These are phyloP conservation scores for Steccherinum ochraceum DNA, from an alignment of 768 basidiomycete genomes.

Conservation along the genomic window DNA sequence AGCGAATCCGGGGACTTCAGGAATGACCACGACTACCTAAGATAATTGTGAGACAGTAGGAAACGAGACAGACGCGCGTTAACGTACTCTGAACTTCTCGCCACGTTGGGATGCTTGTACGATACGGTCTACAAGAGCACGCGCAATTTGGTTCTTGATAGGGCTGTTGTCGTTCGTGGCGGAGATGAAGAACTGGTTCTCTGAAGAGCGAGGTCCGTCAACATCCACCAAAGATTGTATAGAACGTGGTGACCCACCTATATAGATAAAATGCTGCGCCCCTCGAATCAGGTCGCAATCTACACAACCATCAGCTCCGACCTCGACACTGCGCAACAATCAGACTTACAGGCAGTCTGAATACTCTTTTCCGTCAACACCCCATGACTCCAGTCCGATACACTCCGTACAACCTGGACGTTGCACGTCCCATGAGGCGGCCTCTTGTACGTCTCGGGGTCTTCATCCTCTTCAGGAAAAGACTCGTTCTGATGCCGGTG, in stretches of 20 bases:
- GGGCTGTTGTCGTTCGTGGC: constrained; percentile 52
- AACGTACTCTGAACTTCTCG: constrained; percentile 66
- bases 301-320: constrained; percentile 17
- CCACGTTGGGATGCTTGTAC: constrained; percentile 67
- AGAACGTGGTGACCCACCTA: constrained; percentile 56
- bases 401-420: constrained; percentile 81
- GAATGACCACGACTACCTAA: constrained; percentile 82
- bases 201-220: constrained; percentile 15
- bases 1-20: constrained; percentile 88
- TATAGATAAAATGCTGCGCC: constrained; percentile 86
- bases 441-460: constrained; percentile 34
- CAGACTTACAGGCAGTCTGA: constrained; percentile 80
- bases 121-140: constrained; percentile 79
- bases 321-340: neutral
- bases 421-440: constrained; percentile 47
- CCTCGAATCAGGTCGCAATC: constrained; percentile 79
- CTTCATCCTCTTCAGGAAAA: constrained; percentile 27
- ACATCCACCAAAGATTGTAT: neutral
- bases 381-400: constrained; percentile 93
- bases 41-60: neutral
- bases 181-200: constrained; percentile 91
- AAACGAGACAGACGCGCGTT: neutral
- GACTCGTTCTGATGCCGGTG: constrained; percentile 29
- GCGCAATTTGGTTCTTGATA: constrained; percentile 79
- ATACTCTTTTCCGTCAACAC: constrained; percentile 87